Conservation (phyloP, 805 yeast species). For the Jamesozyma lodderae region DNA sequence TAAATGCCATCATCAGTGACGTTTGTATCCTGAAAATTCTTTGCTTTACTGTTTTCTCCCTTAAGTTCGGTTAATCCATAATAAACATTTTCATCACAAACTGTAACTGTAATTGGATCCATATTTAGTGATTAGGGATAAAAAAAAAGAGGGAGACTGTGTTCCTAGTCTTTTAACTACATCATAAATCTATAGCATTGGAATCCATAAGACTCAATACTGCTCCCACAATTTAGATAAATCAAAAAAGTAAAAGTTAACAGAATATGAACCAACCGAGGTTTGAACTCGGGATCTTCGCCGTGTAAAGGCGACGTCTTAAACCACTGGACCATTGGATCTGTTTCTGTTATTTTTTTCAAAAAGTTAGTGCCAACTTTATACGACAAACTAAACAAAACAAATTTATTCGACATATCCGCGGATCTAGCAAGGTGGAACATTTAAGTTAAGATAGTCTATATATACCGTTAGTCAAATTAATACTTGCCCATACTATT, state of each 20-base stretch:
- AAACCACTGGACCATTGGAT: conserved; percentile 35
- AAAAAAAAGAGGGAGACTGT: background rate
- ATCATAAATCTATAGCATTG: too few relatives aligned
- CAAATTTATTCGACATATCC: too few relatives aligned
- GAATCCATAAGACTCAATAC: too few relatives aligned
- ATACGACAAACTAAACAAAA: background rate
- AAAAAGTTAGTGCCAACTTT: background rate
- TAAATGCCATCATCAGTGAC: background rate
- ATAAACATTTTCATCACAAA: conserved; percentile 18
- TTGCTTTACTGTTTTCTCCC: background rate
- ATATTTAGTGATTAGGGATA: background rate
- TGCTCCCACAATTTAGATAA: background rate
- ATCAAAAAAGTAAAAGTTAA: conserved; percentile 5
- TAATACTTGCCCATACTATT: too few relatives aligned
- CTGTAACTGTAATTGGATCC: conserved; percentile 12
- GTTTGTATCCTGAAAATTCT: background rate
- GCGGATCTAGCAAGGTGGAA: too few relatives aligned
- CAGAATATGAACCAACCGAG: conserved; percentile 30
- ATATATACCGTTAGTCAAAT: too few relatives aligned
- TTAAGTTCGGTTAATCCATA: background rate
- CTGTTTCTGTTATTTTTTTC: conserved; percentile 9
- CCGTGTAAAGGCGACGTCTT: conserved; percentile 37
- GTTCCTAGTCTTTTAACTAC: too few relatives aligned
- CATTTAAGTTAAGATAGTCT: too few relatives aligned
- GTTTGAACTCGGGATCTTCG: conserved; percentile 35